Conservation (phyloP, 2,329 filamentous ascomycete genomes). For the Botrytis fabae region DNA sequence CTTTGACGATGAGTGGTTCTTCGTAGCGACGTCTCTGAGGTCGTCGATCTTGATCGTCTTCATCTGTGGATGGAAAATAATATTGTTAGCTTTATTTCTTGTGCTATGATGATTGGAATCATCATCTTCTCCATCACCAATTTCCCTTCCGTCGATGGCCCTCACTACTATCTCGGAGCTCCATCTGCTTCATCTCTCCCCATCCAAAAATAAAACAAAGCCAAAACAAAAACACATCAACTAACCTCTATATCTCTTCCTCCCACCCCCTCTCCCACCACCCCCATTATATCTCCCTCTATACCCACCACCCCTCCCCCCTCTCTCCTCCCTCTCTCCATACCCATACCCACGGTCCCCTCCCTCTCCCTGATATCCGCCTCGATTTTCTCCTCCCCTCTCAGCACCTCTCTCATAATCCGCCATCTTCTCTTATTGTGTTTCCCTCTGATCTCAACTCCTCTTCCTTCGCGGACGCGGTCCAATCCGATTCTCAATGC, state of each 20-base stretch:
- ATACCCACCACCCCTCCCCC: constrained; percentile 40
- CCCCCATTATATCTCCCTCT: constrained; percentile 35
- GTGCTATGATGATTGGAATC: neutral
- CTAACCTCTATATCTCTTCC: constrained; percentile 77
- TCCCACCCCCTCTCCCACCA: constrained; percentile 58
- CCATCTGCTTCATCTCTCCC: neutral
- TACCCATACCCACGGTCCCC: constrained; percentile 39
- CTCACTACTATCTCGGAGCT: neutral
- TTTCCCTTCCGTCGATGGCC: neutral
- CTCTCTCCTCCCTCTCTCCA: neutral
- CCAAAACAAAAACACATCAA: neutral
- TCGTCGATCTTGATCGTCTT: constrained; percentile 75
- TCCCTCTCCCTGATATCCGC: neutral
- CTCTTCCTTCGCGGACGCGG: neutral
- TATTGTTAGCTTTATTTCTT: constrained; percentile 34
- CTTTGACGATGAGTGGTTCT: constrained; percentile 67
- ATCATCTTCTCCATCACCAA: neutral
- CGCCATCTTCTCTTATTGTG: neutral
- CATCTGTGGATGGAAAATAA: constrained; percentile 51
- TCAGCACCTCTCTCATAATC: constrained; percentile 7
- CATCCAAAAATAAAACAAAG: neutral
- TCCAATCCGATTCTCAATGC: neutral
- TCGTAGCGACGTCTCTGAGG: constrained; percentile 73
- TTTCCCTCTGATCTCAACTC: neutral
- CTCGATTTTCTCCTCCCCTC: neutral